Percentiles rank a stretch among this genome's conserved stretches.
phyloP scores from a whole-genome alignment of 2,329 filamentous ascomycete genomes.

The Microdochium bolleyi region DNA sequence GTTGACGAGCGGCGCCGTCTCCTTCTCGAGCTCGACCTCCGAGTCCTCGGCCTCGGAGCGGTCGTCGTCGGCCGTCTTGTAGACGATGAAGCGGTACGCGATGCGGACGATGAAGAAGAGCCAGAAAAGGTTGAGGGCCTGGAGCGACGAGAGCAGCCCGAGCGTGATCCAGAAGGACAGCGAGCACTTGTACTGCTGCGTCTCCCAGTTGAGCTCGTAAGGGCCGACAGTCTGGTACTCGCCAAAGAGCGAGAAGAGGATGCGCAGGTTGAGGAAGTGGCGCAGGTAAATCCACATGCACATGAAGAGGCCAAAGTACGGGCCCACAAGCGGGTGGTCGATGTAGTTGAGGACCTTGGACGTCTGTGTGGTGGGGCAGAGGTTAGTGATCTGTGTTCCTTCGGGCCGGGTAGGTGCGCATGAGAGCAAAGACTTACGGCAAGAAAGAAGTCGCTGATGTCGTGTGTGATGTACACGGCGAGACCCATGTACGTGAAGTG shows the following conservation, averaged over 20 bases:
- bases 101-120: constrained; percentile 71
- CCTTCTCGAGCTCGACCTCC: constrained; percentile 42
- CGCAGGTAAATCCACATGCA: constrained; percentile 81
- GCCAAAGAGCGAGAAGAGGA: constrained; percentile 68
- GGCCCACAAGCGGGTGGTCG: constrained; percentile 67
- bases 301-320: constrained; percentile 81
- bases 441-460: constrained; percentile 92
- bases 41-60: constrained; percentile 63
- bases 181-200: constrained; percentile 69
- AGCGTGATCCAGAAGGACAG: constrained; percentile 62
- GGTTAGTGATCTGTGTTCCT: not conserved
- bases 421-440: constrained; percentile 50
- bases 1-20: constrained; percentile 9
- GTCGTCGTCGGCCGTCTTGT: constrained; percentile 58
- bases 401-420: not conserved
- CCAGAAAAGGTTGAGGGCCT: constrained; percentile 76
- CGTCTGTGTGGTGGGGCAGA: constrained; percentile 41
- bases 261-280: constrained; percentile 74
- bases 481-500: constrained; percentile 95
- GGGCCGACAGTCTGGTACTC: constrained; percentile 69
- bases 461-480: constrained; percentile 89
- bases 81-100: constrained; percentile 60
- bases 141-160: constrained; percentile 55
- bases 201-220: constrained; percentile 69
- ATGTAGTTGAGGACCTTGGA: constrained; percentile 91